Evolutionary conservation across 1,139 yeast genomes (phyloP).

Genomic region (Sugiyamaella novakii): DNA sequence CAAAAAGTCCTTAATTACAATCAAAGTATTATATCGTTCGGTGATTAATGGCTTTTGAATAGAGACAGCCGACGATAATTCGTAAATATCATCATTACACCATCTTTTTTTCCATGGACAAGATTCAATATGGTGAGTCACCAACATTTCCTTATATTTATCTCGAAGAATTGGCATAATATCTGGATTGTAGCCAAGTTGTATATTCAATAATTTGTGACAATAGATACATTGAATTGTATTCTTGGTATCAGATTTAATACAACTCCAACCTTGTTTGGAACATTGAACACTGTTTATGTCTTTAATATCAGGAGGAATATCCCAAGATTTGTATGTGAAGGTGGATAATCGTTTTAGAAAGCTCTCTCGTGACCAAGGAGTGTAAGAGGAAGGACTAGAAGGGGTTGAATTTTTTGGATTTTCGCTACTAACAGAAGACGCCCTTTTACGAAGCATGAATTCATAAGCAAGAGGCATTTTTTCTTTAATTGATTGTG

Average conservation of each 20-base stretch:
- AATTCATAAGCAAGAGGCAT: conserved; percentile 14
- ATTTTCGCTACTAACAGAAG: not conserved
- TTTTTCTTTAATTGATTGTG: conserved; percentile 9
- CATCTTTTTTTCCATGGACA: conserved; percentile 28
- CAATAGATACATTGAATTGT: conserved; percentile 30
- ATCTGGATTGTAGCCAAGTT: conserved; percentile 24
- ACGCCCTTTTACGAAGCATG: conserved; percentile 4
- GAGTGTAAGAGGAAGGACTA: conserved; percentile 24
- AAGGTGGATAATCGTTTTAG: conserved; percentile 28
- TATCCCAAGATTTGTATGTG: conserved; percentile 27
- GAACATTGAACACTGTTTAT: conserved; percentile 29
- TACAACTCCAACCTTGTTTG: conserved; percentile 28
- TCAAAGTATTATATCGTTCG: conserved; percentile 14
- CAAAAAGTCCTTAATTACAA: conserved; percentile 5
- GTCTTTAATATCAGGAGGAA: conserved; percentile 23
- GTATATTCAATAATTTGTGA: conserved; percentile 22
- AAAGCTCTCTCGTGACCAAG: conserved; percentile 32
- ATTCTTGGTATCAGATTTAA: conserved; percentile 20
- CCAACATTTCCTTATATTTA: conserved; percentile 21
- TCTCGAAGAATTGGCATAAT: conserved; percentile 21
- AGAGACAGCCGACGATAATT: conserved; percentile 18
- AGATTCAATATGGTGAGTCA: conserved; percentile 19
- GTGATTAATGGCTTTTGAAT: conserved; percentile 20
- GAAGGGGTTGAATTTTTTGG: not conserved
- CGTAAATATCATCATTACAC: conserved; percentile 25